Conservation (phyloP, 2,329 filamentous ascomycete species). For the Penicillium fuscoglaucum region DNA sequence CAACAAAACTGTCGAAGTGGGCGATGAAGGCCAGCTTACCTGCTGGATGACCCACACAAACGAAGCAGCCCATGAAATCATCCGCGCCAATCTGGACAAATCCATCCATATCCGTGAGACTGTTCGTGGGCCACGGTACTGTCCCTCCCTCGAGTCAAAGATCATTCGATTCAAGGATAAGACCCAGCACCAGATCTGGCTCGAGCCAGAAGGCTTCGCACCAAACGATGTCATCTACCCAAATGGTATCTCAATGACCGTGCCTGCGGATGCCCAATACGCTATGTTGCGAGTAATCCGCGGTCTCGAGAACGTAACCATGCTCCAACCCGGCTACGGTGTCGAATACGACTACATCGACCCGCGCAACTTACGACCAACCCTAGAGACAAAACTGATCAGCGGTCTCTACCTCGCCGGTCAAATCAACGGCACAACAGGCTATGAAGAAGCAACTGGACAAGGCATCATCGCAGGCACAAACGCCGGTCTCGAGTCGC, state of each 20-base stretch:
- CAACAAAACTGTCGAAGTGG: slow-evolving; percentile 72
- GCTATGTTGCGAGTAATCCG: slow-evolving; percentile 79
- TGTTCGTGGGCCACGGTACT: slow-evolving; percentile 91
- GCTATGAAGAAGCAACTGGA: slow-evolving; percentile 94
- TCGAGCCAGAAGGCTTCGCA: slow-evolving; percentile 93
- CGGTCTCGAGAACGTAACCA: slow-evolving; percentile 84
- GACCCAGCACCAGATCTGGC: slow-evolving; percentile 84
- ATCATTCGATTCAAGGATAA: slow-evolving; percentile 84
- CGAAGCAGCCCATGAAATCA: slow-evolving; percentile 74
- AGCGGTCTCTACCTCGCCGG: slow-evolving; percentile 86
- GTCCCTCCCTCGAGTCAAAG: slow-evolving; percentile 92
- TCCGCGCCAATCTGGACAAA: slow-evolving; percentile 87
- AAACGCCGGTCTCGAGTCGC: slow-evolving; percentile 82
- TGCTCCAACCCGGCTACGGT: slow-evolving; percentile 94
- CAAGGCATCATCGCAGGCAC: slow-evolving; percentile 91
- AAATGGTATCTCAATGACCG: slow-evolving; percentile 95
- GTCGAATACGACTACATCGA: slow-evolving; percentile 99
- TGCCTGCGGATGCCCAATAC: slow-evolving; percentile 84
- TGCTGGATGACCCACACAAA: slow-evolving; percentile 91
- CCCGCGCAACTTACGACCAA: slow-evolving; percentile 80
- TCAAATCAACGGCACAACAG: slow-evolving; percentile 97
- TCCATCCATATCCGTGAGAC: slow-evolving; percentile 95
- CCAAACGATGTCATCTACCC: slow-evolving; percentile 84
- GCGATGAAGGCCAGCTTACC: slow-evolving; percentile 69
- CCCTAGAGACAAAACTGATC: slow-evolving; percentile 91